A percentile compares a stretch with the other conserved stretches of the same genome.
Conservation (phyloP, 2,329 filamentous ascomycete species). For the Didymella pomorum region DNA sequence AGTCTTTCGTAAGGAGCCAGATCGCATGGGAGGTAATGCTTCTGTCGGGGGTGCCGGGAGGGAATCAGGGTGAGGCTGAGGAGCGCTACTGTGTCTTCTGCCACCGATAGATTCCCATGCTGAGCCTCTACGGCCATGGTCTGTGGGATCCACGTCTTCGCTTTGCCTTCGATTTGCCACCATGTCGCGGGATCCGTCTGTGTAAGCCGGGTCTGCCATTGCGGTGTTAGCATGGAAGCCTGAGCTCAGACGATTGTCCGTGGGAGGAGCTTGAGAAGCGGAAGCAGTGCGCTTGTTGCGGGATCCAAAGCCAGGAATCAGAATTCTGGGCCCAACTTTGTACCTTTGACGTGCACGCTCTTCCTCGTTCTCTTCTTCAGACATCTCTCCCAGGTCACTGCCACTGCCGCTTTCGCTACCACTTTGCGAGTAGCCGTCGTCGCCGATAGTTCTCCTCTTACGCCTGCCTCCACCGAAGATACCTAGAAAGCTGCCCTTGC, state of each 20-base stretch:
- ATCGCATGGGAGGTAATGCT: constrained; percentile 31
- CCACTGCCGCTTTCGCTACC: constrained; percentile 39
- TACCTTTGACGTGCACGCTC: constrained; percentile 43
- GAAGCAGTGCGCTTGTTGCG: constrained; percentile 34
- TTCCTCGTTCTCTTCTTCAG: constrained; percentile 45
- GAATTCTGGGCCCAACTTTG: constrained; percentile 44
- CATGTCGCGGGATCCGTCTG: constrained; percentile 20
- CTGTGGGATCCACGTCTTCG: constrained; percentile 24
- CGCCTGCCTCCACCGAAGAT: constrained; percentile 35
- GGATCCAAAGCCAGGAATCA: constrained; percentile 41
- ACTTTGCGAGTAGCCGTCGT: constrained; percentile 44
- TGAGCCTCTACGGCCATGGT: constrained; percentile 22
- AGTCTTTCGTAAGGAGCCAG: constrained; percentile 32
- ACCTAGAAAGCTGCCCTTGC: constrained; percentile 42
- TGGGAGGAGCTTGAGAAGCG: constrained; percentile 24
- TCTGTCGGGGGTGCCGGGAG: constrained; percentile 20
- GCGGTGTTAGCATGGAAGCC: constrained; percentile 39
- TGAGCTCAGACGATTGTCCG: constrained; percentile 32
- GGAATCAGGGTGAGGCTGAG: constrained; percentile 29
- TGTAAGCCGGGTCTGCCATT: constrained; percentile 19
- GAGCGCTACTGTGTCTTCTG: constrained; percentile 42
- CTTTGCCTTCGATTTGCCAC: constrained; percentile 34
- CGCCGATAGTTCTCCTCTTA: constrained; percentile 37
- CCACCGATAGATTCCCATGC: constrained; percentile 36
- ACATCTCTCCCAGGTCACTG: constrained; percentile 36